Base-by-base conservation (phyloP, 108 stramenopile species). In the Stephanodiscus triporus region DNA sequence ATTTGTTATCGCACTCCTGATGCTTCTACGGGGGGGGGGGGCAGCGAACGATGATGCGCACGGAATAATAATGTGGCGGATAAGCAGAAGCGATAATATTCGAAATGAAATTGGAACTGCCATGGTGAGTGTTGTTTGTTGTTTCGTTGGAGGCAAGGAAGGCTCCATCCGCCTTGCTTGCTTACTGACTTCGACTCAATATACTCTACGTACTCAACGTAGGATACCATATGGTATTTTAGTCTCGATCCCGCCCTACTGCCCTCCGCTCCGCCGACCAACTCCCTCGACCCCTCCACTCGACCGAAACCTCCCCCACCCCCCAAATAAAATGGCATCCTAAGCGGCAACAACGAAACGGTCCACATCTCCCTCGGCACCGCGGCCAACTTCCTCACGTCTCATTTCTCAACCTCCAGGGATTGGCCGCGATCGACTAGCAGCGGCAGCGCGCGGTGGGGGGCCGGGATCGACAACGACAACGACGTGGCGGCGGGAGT, bases 381-480 rank as follows among this genome's bases (percentile, higher is more conserved):
- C 10, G 59, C 78, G 1, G 86, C 91, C 56, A 87, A 85, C 63
- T 76, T 80, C 48, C 68, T 93, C 16, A 74, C 91, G 42, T 85
- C 91, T 0, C 91, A 93, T 66, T 77, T 86, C 63, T 85, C 68
- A 93, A 93, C 67, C 73, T 93, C 7, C 84, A 93, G 57, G 91
- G 91, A 13, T 64, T 93, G 51, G 85, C 88, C 19, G 82, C 78
- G 27, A 93, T n/a, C 90, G 37, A 60, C 81, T 16, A 56, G 26
- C 55, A 26, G 16, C 58, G 34, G 32, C 36, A 14, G 32, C 58
- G 34, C 36, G 58, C 30, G 58, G 29, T 30, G 51, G 8, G 24
- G 4, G 14, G 1, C 7, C 29, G 34, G 9, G 45, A 30, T 11
- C 63, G 16, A 17, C 30, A 45, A 45, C 19, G 22, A 23, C 11